Percentiles rank a stretch among this genome's conserved stretches.
These are phyloP conservation scores for Penicillium bialowiezense DNA, from an alignment of 495 filamentous ascomycete species.

Conservation along the genomic window DNA sequence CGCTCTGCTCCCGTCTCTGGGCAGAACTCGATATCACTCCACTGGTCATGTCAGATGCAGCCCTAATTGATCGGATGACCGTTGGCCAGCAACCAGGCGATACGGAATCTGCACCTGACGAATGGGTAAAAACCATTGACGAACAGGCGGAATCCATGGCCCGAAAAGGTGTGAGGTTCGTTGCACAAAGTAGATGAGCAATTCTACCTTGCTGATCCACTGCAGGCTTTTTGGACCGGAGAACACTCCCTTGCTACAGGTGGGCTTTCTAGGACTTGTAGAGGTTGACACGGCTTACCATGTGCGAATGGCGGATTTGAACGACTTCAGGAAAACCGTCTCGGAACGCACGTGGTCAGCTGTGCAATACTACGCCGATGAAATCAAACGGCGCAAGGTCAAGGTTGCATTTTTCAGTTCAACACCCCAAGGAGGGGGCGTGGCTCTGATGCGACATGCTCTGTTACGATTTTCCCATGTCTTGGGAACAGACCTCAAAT, in stretches of 20 bases:
- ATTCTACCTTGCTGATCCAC: slow-evolving; percentile 10
- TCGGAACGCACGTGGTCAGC: slow-evolving; percentile 62
- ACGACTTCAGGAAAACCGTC: slow-evolving; percentile 65
- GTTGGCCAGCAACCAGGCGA: neutral
- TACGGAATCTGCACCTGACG: neutral
- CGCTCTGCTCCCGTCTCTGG: slow-evolving; percentile 74
- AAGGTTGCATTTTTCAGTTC: slow-evolving; percentile 84
- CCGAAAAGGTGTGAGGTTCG: slow-evolving; percentile 72
- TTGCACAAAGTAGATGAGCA: slow-evolving; percentile 1
- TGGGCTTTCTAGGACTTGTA: slow-evolving; percentile 71
- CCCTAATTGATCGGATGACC: slow-evolving; percentile 18
- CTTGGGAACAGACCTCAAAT: slow-evolving; percentile 67
- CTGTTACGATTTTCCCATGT: slow-evolving; percentile 69
- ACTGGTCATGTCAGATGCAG: slow-evolving; percentile 47
- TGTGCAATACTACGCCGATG: slow-evolving; percentile 62
- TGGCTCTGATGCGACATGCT: slow-evolving; percentile 86
- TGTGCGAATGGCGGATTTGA: slow-evolving; percentile 56
- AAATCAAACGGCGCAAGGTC: slow-evolving; percentile 63
- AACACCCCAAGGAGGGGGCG: slow-evolving; percentile 84
- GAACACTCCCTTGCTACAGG: slow-evolving; percentile 67
- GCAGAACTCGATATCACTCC: slow-evolving; percentile 74
- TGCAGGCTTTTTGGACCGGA: slow-evolving; percentile 73
- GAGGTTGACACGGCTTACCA: slow-evolving; percentile 68
- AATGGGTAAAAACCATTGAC: slow-evolving; percentile 60
- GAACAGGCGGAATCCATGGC: slow-evolving; percentile 87